Base-by-base conservation (phyloP, 2,329 filamentous ascomycete species). In the Calonectria leucothoes region DNA sequence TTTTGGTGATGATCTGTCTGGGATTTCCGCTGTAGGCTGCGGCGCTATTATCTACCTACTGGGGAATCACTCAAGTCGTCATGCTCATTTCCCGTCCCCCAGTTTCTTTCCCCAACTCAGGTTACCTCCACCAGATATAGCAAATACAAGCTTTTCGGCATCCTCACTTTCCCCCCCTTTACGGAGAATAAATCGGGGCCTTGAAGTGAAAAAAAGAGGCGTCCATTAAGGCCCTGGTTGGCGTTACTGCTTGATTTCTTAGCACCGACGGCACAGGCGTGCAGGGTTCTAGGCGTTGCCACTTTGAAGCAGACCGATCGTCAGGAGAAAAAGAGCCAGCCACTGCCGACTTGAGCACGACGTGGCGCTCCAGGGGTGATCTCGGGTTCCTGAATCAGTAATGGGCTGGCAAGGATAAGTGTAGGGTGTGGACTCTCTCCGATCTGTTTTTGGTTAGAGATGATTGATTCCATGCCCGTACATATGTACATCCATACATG, bases 261-360 rank as follows among this genome's bases (percentile, higher is more conserved):
- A 73, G 66, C 20, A 67, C 39, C 48, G n/a, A 65, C 61, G 69
- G 61, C 65, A 65, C 61, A 70, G 65, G 57, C 74, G 39, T 61
- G 55, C 14, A 37, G 35, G 51, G 55, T 6, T 14, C 6, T 15
- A 39, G 33, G 23, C n/a, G 35, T 61, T 61, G 55, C 55, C 69
- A 69, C 66, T 66, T 69, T 76, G 69, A 78, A 77, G 74, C 57
- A 23, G 42, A 42, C 70, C 68, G 77, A 78, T 79, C 76, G 70
- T 78, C 77, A 79, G 77, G 78, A 77, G 77, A 78, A 74, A 71
- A 70, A 75, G 70, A 73, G 70, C 67, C 75, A 73, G 72, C 76
- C 73, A 77, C 77, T 76, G 74, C 70, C 71, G 71, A 51, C 39
- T 51, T 65, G 75, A 69, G 29, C 72, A 67, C 51, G 67, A 70